Percentiles rank a stretch among this genome's conserved stretches.
Conservation (phyloP, 2,329 filamentous ascomycete species). For the Magnaporthiopsis incrustans region DNA sequence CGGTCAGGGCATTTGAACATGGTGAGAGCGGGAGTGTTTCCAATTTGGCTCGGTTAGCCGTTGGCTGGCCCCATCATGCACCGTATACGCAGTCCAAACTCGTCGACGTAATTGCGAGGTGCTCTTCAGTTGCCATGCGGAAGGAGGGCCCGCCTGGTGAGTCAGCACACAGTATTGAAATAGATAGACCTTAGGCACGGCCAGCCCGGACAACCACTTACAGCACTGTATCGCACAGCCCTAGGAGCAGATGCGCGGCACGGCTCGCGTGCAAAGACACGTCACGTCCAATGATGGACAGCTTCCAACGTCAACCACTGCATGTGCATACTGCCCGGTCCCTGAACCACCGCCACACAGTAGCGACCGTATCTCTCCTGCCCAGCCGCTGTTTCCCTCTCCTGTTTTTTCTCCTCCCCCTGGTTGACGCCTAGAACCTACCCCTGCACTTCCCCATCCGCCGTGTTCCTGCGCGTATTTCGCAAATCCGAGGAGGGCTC, state of each 20-base stretch:
- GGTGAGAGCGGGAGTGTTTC: not conserved
- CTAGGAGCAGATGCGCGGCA: not conserved
- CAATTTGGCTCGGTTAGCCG: no score
- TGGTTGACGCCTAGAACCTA: no score
- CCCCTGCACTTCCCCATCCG: no score
- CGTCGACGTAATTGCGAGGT: not conserved
- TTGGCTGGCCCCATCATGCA: not conserved
- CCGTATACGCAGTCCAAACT: not conserved
- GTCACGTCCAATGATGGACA: not conserved
- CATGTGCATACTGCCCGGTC: not conserved
- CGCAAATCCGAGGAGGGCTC: no score
- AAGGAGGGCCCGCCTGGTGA: not conserved
- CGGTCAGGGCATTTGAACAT: no score
- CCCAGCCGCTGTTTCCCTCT: not conserved
- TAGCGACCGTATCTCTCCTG: no score
- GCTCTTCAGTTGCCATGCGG: no score
- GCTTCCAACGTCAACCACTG: not conserved
- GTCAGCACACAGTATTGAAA: not conserved
- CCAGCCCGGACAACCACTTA: not conserved
- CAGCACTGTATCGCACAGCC: not conserved
- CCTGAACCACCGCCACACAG: no score
- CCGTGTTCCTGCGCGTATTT: no score
- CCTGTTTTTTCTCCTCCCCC: no score
- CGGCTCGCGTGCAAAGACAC: not conserved
- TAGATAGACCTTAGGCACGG: not conserved